Conservation (phyloP, 2,329 filamentous ascomycete species). For the Hymenoscyphus fructigenus region DNA sequence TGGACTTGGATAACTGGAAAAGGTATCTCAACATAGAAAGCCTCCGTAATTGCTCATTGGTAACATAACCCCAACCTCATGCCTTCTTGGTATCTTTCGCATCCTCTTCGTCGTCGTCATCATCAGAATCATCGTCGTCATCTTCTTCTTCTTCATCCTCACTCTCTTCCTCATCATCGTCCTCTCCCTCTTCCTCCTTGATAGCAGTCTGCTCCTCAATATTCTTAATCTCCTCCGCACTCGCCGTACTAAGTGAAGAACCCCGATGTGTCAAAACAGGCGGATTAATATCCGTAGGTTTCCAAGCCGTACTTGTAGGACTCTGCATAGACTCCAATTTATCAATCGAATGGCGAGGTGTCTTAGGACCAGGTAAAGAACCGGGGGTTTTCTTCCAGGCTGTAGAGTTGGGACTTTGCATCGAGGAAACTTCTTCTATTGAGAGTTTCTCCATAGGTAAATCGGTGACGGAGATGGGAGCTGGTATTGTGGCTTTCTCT, state of each 20-base stretch:
- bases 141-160: conserved; percentile 34
- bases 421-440: conserved; percentile 17
- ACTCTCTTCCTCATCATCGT: conserved; percentile 25
- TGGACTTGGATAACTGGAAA: not conserved
- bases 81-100: conserved; percentile 6
- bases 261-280: conserved; percentile 27
- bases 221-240: conserved; percentile 32
- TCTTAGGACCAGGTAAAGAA: not conserved
- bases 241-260: conserved; percentile 24
- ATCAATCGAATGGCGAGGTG: conserved; percentile 14
- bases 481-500: conserved; percentile 18
- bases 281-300: conserved; percentile 23
- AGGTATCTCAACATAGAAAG: not conserved
- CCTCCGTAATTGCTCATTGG: not conserved
- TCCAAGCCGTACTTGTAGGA: conserved; percentile 35
- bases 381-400: conserved; percentile 23
- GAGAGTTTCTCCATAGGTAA: conserved; percentile 12
- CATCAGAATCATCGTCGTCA: conserved; percentile 34
- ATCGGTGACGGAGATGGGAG: conserved; percentile 16
- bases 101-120: not conserved
- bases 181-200: conserved; percentile 34
- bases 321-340: conserved; percentile 28
- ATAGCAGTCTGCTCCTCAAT: conserved; percentile 32
- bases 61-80: not conserved
- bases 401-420: conserved; percentile 35